Base-by-base conservation (phyloP, 2,329 filamentous ascomycete species). In the Phialocephala subalpina region DNA sequence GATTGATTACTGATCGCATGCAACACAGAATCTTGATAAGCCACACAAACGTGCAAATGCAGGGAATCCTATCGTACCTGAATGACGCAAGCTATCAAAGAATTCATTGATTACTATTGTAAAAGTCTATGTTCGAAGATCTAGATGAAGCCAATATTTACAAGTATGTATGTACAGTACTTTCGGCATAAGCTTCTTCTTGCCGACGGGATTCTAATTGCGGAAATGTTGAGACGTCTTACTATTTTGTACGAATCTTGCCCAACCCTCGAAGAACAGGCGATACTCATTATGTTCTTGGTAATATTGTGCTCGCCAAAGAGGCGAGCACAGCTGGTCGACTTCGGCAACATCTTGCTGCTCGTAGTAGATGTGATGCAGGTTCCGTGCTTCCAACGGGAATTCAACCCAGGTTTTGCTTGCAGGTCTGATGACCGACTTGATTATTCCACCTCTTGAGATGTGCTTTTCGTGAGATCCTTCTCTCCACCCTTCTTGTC, bases 401-500 rank as follows among this genome's bases (percentile, higher is more conserved):
- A n/a, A n/a, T n/a, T n/a, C n/a, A n/a, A n/a, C n/a, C n/a, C n/a
- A n/a, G n/a, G n/a, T n/a, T n/a, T n/a, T n/a, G n/a, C n/a, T n/a
- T n/a, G n/a, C n/a, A n/a, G n/a, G n/a, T n/a, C n/a, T n/a, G n/a
- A n/a, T n/a, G n/a, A n/a, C n/a, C 12, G 7, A 2, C 9, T 11
- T 49, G n/a, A 22, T n/a, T 49, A 49, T 11, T 49, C n/a, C n/a
- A 22, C n/a, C 45, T 49, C 45, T 49, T 25, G 45, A 25, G 45
- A 49, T 49, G n/a, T 25, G 22, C 4, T 25, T 7, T 22, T 49
- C 8, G 45, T 14, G 12, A 25, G n/a, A 2, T 56, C 53, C 35
- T 62, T 62, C 16, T 62, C 60, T 3, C 35, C 60, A 27, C 20
- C 59, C 29, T 59, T 60, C 35, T 22, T 53, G n/a, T 59, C n/a